Evolutionary conservation across 768 basidiomycete species (phyloP).

Genomic region (Boletales sp.): DNA sequence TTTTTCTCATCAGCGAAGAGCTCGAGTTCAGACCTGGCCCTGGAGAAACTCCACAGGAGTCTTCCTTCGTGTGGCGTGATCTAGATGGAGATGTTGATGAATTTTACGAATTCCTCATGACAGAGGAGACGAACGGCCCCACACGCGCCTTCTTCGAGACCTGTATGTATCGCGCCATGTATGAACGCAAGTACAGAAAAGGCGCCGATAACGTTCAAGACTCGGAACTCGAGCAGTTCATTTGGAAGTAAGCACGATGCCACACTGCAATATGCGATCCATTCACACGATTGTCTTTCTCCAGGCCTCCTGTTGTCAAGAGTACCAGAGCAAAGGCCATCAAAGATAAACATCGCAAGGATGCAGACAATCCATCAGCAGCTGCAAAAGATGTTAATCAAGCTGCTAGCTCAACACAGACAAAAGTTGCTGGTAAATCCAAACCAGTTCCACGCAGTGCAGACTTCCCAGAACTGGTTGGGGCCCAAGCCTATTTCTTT

Average conservation of each 20-base stretch:
- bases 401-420: conserved; percentile 10
- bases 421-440: conserved; percentile 11
- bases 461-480: conserved; percentile 27
- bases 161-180: conserved; percentile 95
- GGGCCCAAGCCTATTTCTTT: conserved; percentile 55
- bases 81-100: conserved; percentile 90
- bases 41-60: conserved; percentile 68
- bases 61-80: conserved; percentile 89
- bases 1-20: conserved; percentile 87
- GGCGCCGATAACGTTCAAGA: conserved; percentile 68
- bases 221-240: conserved; percentile 72
- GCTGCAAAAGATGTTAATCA: conserved; percentile 8
- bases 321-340: conserved; percentile 12
- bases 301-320: conserved; percentile 22
- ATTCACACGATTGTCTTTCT: background rate
- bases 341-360: conserved; percentile 17
- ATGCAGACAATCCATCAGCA: conserved; percentile 1
- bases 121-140: conserved; percentile 67
- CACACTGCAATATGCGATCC: background rate
- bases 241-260: conserved; percentile 66
- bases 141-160: conserved; percentile 89
- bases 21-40: conserved; percentile 79
- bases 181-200: conserved; percentile 82
- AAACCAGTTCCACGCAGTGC: conserved; percentile 17
- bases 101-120: conserved; percentile 88